A percentile compares a stretch with the other conserved stretches of the same genome.
Evolutionary conservation across 1,284 basidiomycete species (phyloP).

Genomic region (Naganishia albida): DNA sequence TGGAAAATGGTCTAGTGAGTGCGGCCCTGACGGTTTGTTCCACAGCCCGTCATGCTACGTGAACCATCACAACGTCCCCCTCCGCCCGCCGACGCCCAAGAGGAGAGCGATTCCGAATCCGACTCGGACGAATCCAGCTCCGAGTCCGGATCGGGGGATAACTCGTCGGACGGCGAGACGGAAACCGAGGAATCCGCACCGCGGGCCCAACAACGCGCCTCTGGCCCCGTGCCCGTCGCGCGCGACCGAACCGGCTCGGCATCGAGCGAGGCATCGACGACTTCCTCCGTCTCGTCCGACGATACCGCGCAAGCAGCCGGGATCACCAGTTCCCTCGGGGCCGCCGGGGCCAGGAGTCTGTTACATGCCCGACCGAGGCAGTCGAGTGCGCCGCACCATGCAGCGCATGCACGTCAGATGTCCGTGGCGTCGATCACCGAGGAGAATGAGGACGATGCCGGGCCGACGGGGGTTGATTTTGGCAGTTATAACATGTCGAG

Average conservation of each 20-base stretch:
- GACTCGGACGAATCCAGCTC: slow-evolving; percentile 41
- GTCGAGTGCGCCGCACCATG: slow-evolving; percentile 13
- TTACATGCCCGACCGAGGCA: slow-evolving; percentile 9
- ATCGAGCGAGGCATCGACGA: slow-evolving; percentile 5
- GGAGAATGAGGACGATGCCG: slow-evolving; percentile 24
- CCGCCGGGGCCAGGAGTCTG: neutral
- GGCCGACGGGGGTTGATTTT: neutral
- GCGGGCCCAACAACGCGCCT: neutral
- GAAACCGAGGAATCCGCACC: slow-evolving; percentile 33
- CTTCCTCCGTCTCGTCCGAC: neutral
- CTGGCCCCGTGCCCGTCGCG: neutral
- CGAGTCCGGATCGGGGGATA: slow-evolving; percentile 32
- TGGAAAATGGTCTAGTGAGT: slow-evolving; percentile 16
- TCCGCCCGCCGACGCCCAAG: slow-evolving; percentile 35
- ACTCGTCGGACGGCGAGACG: slow-evolving; percentile 36
- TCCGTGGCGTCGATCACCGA: slow-evolving; percentile 26
- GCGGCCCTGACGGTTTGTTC: neutral
- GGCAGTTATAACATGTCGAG: slow-evolving; percentile 13
- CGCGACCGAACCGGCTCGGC: slow-evolving; percentile 2
- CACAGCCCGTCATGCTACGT: slow-evolving; percentile 50
- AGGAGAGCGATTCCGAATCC: slow-evolving; percentile 40
- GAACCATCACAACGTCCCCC: slow-evolving; percentile 41
- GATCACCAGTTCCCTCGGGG: neutral
- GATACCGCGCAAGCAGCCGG: neutral
- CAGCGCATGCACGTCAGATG: slow-evolving; percentile 7